phyloP scores from a whole-genome alignment of 2,329 filamentous ascomycete genomes.

The Mariannaea elegans region DNA sequence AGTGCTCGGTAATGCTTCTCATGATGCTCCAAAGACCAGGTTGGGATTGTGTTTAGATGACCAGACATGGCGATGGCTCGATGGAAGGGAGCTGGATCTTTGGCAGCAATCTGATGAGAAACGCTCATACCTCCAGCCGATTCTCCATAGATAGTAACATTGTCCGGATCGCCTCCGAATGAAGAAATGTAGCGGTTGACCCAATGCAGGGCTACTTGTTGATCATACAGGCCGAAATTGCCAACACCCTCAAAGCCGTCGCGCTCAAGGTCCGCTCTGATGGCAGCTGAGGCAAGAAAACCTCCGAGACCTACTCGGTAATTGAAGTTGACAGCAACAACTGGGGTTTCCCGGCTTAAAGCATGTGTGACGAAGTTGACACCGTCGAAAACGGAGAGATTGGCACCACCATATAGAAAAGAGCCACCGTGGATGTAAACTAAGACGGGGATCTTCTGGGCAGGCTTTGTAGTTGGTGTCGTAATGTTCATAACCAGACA shows the following conservation, averaged over 20 bases:
- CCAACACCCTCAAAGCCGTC: slow-evolving; percentile 19
- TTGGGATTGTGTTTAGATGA: slow-evolving; percentile 19
- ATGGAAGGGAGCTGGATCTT: slow-evolving; percentile 20
- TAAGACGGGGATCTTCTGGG: slow-evolving; percentile 14
- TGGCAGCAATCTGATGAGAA: slow-evolving; percentile 17
- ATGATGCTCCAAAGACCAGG: slow-evolving; percentile 18
- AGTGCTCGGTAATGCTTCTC: slow-evolving; percentile 23
- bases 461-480: background rate
- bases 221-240: slow-evolving; percentile 23
- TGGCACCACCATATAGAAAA: slow-evolving; percentile 22
- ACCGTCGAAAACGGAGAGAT: slow-evolving; percentile 16
- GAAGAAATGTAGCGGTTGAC: slow-evolving; percentile 20
- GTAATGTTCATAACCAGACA: slow-evolving; percentile 28
- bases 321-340: slow-evolving; percentile 20
- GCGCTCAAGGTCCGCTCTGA: slow-evolving; percentile 14
- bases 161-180: slow-evolving; percentile 20
- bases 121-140: slow-evolving; percentile 23
- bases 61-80: slow-evolving; percentile 26
- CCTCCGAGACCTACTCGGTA: slow-evolving; percentile 22
- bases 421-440: slow-evolving; percentile 28
- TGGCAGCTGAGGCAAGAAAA: slow-evolving; percentile 16
- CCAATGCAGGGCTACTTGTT: slow-evolving; percentile 21
- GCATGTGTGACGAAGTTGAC: slow-evolving; percentile 24
- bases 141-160: slow-evolving; percentile 25
- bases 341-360: slow-evolving; percentile 5